A percentile compares a stretch with the other conserved stretches of the same genome.
These are phyloP conservation scores for Neoascochyta sp. DNA, from an alignment of 2,329 filamentous ascomycete species.

Conservation along the genomic window DNA sequence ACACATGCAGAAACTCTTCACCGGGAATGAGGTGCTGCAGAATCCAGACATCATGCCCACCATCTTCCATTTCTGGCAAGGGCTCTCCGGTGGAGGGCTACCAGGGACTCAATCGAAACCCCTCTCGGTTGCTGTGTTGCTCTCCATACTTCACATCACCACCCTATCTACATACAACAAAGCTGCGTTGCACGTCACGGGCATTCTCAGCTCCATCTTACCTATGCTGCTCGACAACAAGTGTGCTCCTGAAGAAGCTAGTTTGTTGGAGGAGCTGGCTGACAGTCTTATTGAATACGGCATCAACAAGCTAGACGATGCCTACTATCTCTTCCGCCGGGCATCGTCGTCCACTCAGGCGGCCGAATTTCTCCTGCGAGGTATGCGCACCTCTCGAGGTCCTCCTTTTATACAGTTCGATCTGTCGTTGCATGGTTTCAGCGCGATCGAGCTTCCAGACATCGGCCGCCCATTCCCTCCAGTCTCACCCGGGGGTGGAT, in stretches of 20 bases:
- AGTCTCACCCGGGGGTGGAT: constrained; percentile 66
- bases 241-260: constrained; percentile 25
- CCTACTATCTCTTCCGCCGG: constrained; percentile 67
- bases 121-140: constrained; percentile 36
- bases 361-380: constrained; percentile 68
- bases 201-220: constrained; percentile 33
- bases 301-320: constrained; percentile 76
- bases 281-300: constrained; percentile 69
- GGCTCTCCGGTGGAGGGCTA: constrained; percentile 30
- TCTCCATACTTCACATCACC: constrained; percentile 35
- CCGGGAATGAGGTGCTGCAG: constrained; percentile 40
- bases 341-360: constrained; percentile 51
- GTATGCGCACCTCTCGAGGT: constrained; percentile 68
- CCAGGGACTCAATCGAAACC: constrained; percentile 33
- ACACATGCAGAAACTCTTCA: constrained; percentile 36
- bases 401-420: constrained; percentile 94
- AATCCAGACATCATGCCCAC: constrained; percentile 41
- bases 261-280: constrained; percentile 62
- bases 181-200: constrained; percentile 36
- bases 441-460: constrained; percentile 85
- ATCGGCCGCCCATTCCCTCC: constrained; percentile 84
- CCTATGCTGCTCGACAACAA: constrained; percentile 36
- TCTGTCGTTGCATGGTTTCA: constrained; percentile 79
- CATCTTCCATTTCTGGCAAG: constrained; percentile 40
- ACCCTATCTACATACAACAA: constrained; percentile 38